These are phyloP conservation scores for Tylopilus sp. DNA, from an alignment of 768 basidiomycete species.

Conservation along the genomic window DNA sequence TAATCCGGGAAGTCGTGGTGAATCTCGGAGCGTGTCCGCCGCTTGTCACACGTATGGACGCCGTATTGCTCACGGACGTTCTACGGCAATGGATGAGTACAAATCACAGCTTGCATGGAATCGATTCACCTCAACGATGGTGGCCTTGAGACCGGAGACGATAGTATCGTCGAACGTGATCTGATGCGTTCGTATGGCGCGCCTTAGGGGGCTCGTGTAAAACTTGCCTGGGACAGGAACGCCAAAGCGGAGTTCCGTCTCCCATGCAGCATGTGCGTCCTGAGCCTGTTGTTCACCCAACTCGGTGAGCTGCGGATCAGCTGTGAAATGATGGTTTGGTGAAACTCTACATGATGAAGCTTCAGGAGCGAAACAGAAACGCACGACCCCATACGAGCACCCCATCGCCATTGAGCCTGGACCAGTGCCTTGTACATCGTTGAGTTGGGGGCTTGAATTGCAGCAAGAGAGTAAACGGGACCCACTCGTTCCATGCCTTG, in stretches of 20 bases:
- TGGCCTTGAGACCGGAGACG: slow-evolving; percentile 23
- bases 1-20: slow-evolving; percentile 41
- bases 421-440: slow-evolving; percentile 43
- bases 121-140: slow-evolving; percentile 50
- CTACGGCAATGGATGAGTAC: slow-evolving; percentile 32
- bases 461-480: background rate
- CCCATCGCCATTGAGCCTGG: slow-evolving; percentile 38
- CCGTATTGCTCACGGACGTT: slow-evolving; percentile 62
- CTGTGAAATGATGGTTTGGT: background rate
- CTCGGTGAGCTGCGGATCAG: slow-evolving; percentile 48
- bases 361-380: background rate
- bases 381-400: slow-evolving; percentile 67
- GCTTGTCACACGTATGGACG: slow-evolving; percentile 66
- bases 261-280: slow-evolving; percentile 6
- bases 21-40: slow-evolving; percentile 44
- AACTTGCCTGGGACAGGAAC: slow-evolving; percentile 2
- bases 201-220: slow-evolving; percentile 44
- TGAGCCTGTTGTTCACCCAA: slow-evolving; percentile 53
- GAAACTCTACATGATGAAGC: background rate
- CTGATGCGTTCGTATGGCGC: slow-evolving; percentile 52
- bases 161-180: slow-evolving; percentile 45
- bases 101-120: background rate
- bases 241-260: background rate
- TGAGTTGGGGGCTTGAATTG: background rate
- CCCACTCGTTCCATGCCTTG: slow-evolving; percentile 7